Base-by-base conservation (phyloP, 192 early-diverging fungal genomes). In the Diversispora eburnea region DNA sequence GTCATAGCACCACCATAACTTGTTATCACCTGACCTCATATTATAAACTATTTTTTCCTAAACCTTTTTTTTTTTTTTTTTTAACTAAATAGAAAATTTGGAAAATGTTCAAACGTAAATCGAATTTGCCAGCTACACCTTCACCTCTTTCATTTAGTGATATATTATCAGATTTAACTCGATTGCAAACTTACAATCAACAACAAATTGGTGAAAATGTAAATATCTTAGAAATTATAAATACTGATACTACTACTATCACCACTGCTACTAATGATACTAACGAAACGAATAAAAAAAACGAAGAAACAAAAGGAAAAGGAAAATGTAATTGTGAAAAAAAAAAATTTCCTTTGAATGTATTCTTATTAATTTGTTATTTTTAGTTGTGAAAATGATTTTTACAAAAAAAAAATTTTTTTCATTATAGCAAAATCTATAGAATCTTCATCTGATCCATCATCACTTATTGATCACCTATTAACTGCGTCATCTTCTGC, bases 71-170 rank as follows among this genome's bases (percentile, higher is more conserved):
- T 33, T 33, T 2, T 2, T 33, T 33, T 33, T 33, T 33, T 33
- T 33, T 33, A 33, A 33, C 25, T 33, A 33, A 33, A 0, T 33
- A 2, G 25, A 33, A 33, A 33, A 1, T 33, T 33, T 33, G 25
- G n/a, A 63, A 63, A 63, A 63, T 63, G 61, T 63, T 63, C n/a
- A 63, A 63, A 5, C 39, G 61, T 45, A 63, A 63, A 41, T 15
- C 25, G 15, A 61, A 5, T 61, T 15, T 33, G 15, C 42, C 61
- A n/a, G n/a, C 13, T 17, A 25, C 61, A n/a, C 17, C 61, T n/a
- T 8, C 61, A 43, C 12, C 42, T 4, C 22, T 63, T 42, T 63
- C 61, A 45, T 63, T 63, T 43, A 45, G 4, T 4, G 61, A 63
- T 8, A 63, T 63, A 42, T 45, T 63, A 45, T 63, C 61, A 41